These are phyloP conservation scores for Simmondsia chinensis DNA, from an alignment of 148 eudicot genomes.

Conservation along the genomic window DNA sequence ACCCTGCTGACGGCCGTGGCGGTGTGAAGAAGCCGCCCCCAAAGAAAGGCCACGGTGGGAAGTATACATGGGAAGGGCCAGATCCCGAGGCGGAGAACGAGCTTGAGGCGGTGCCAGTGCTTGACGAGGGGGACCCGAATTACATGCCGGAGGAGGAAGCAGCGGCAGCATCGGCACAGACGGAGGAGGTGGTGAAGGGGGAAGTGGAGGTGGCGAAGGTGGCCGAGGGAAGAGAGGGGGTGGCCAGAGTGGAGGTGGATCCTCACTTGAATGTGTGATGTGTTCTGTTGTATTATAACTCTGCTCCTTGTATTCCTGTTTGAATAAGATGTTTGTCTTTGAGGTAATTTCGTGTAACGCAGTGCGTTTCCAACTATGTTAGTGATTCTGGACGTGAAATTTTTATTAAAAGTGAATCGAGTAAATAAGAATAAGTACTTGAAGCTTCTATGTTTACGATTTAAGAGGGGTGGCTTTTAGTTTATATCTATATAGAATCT, in stretches of 20 bases:
- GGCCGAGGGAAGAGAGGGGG: slow-evolving; percentile 44
- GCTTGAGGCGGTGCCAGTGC: slow-evolving; percentile 27
- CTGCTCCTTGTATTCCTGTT: no score
- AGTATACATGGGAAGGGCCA: slow-evolving; percentile 94
- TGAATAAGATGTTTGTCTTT: no score
- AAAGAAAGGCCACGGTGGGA: slow-evolving; percentile 79
- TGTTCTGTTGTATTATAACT: background rate
- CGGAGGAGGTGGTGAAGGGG: slow-evolving; percentile 11
- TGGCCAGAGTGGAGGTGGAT: slow-evolving; percentile 63
- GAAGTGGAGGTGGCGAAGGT: slow-evolving; percentile 27
- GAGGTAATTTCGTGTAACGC: no score
- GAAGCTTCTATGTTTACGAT: no score
- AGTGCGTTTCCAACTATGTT: no score
- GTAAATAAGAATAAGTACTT: no score
- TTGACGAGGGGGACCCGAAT: slow-evolving; percentile 72
- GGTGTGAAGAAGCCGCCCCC: slow-evolving; percentile 42
- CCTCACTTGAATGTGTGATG: slow-evolving; percentile 21
- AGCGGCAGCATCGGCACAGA: no score
- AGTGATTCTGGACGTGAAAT: no score
- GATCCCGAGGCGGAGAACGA: slow-evolving; percentile 24
- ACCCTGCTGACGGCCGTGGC: slow-evolving; percentile 31
- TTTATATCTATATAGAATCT: no score
- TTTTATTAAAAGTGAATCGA: no score
- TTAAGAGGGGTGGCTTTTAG: no score
- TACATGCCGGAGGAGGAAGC: slow-evolving; percentile 49